Evolutionary conservation across 2,329 filamentous ascomycete species (phyloP).

Genomic region (Tolypocladium pustulatum): DNA sequence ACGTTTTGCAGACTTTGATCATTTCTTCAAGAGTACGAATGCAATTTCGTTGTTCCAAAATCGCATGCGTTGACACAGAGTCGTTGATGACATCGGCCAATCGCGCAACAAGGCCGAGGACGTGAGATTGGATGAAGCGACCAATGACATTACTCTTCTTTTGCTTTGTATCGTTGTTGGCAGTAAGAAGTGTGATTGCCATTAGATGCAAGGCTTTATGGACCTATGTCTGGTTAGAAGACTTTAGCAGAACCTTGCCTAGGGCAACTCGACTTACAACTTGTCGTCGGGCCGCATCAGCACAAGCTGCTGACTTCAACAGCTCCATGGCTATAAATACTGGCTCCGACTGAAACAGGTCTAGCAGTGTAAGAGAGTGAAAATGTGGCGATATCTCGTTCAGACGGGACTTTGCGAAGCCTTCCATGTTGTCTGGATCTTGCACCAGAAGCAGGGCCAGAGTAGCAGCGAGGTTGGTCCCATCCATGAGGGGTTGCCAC

Average conservation of each 20-base stretch:
- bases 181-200: slow-evolving; percentile 27
- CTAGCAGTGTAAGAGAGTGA: slow-evolving; percentile 51
- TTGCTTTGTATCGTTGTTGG: slow-evolving; percentile 30
- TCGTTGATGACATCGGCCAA: slow-evolving; percentile 75
- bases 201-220: slow-evolving; percentile 37
- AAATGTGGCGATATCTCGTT: slow-evolving; percentile 62
- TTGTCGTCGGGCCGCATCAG: slow-evolving; percentile 41
- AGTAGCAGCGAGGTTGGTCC: slow-evolving; percentile 45
- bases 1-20: slow-evolving; percentile 62
- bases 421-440: slow-evolving; percentile 46
- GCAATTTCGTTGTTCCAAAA: slow-evolving; percentile 63
- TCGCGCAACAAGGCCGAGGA: slow-evolving; percentile 76
- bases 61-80: slow-evolving; percentile 37
- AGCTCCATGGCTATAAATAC: slow-evolving; percentile 70
- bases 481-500: slow-evolving; percentile 43
- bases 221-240: slow-evolving; percentile 28
- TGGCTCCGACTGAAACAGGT: slow-evolving; percentile 64
- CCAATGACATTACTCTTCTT: slow-evolving; percentile 51
- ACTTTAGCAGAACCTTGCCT: background rate
- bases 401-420: slow-evolving; percentile 58
- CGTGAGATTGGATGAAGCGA: slow-evolving; percentile 70
- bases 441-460: slow-evolving; percentile 50
- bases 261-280: slow-evolving; percentile 35
- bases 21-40: slow-evolving; percentile 82
- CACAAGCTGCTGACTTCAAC: slow-evolving; percentile 68